Evolutionary conservation across 495 filamentous ascomycete species (phyloP), one percentile per base, ranked within the genome.

Genomic region (Annulohypoxylon bovei): DNA sequence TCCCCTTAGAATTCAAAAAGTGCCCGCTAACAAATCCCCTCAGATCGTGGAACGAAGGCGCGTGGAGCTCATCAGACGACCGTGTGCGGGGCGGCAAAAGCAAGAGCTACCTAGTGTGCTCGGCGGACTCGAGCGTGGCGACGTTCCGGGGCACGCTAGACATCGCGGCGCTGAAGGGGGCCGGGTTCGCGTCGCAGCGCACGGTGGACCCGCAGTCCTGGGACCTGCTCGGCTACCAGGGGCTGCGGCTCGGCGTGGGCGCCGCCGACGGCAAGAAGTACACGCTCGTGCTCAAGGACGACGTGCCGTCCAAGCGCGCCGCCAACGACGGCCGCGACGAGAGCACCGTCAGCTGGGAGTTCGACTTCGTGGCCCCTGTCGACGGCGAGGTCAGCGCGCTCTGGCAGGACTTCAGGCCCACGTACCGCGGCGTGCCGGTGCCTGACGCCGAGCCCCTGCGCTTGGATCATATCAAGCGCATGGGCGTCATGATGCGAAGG

Each of bases 401-500:
- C 7, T 95, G 90, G 87, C 71, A 72, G 1, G 86, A 85, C 8
- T 87, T 97, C 22, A 87, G 84, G 69, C 78, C 92, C 0, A 94
- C 88, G 1, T 97, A 91, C 78, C 81, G 93, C 4, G 93, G 93
- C 0, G 88, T 84, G 72, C 80, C 87, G 68, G 80, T 83, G 67
- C 78, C 84, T n/a, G 85, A 88, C 77, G 82, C 84, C 0, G 70
- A 79, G 56, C 79, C 81, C 25, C 72, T 94, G 68, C 82, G 92
- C 72, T 68, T 82, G 58, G 81, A 77, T 54, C 74, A 80, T 59
- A 81, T 95, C n/a, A 89, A 84, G 75, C 83, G 89, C 57, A 77
- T 95, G 9, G 87, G 88, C 37, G 80, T 95, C 25, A 92, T 94
- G 92, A 89, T 90, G 80, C 79, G 92, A 72, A 94, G 92, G 92